A percentile compares a stretch with the other conserved stretches of the same genome.
Evolutionary conservation across 2,329 filamentous ascomycete species (phyloP).

Genomic region (Cytospora mali): DNA sequence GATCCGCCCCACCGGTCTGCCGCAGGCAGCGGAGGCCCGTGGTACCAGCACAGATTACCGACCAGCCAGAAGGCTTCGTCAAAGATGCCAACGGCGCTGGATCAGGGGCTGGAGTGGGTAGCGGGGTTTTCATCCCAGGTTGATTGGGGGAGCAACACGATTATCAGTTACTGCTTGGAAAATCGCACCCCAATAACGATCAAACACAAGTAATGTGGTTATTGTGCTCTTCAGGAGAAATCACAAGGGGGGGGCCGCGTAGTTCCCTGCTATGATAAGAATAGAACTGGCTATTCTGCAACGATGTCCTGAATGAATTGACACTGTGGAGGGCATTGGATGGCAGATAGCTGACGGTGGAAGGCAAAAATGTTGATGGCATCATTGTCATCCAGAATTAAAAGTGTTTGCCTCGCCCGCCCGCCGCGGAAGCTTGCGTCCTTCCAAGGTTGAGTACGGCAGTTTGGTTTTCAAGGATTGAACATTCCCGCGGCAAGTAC

Average conservation of each 20-base stretch:
- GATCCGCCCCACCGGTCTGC: slow-evolving; percentile 24
- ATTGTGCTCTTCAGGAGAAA: slow-evolving; percentile 28
- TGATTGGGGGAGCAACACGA: slow-evolving; percentile 14
- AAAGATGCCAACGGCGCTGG: not conserved
- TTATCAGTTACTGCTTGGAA: not conserved
- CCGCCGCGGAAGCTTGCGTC: not conserved
- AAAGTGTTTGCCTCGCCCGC: not conserved
- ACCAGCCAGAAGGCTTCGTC: not conserved
- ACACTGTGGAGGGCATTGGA: slow-evolving; percentile 18
- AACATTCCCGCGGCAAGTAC: slow-evolving; percentile 15
- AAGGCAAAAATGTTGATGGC: slow-evolving; percentile 6
- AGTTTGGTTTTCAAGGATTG: slow-evolving; percentile 1
- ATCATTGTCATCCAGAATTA: not conserved
- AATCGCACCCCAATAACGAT: slow-evolving; percentile 17
- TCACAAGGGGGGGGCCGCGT: slow-evolving; percentile 14
- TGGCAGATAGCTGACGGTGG: slow-evolving; percentile 3
- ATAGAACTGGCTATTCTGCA: not conserved
- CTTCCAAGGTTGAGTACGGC: not conserved
- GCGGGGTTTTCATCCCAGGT: slow-evolving; percentile 8
- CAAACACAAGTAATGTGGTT: slow-evolving; percentile 1
- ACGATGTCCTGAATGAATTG: not conserved
- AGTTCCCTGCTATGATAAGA: slow-evolving; percentile 10
- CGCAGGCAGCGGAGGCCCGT: slow-evolving; percentile 12
- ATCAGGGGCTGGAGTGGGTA: not conserved
- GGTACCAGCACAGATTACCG: not conserved